Conservation (phyloP, 2,329 filamentous ascomycete species). For the Alternaria dauci region DNA sequence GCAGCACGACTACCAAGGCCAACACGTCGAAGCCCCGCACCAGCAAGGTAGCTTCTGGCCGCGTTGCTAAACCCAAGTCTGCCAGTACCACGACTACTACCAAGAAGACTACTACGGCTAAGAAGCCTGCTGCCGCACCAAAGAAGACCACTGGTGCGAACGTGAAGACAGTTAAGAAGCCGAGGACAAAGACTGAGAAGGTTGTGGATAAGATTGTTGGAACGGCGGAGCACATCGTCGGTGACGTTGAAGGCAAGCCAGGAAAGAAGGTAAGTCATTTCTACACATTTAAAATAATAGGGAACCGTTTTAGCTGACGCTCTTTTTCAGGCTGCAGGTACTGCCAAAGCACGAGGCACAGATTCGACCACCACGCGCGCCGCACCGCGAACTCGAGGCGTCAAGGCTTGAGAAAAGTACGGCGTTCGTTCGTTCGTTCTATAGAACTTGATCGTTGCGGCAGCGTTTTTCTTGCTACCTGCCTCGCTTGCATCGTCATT, state of each 20-base stretch:
- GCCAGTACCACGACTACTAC: not conserved
- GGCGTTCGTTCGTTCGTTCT: not conserved
- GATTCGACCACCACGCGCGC: conserved; percentile 17
- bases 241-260: conserved; percentile 34
- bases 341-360: conserved; percentile 21
- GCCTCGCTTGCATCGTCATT: not conserved
- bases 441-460: not conserved
- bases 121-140: conserved; percentile 11
- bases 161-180: conserved; percentile 35
- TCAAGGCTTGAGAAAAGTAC: not conserved
- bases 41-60: conserved; percentile 20
- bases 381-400: conserved; percentile 14
- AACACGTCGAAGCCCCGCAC: conserved; percentile 46
- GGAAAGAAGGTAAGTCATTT: conserved; percentile 40
- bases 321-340: conserved; percentile 18
- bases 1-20: conserved; percentile 49
- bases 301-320: not conserved
- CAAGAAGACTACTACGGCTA: conserved; percentile 20
- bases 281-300: not conserved
- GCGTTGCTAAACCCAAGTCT: conserved; percentile 49
- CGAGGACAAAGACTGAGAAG: conserved; percentile 40
- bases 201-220: conserved; percentile 38
- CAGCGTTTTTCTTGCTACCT: not conserved
- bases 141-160: conserved; percentile 18
- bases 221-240: conserved; percentile 32